phyloP scores from a whole-genome alignment of 768 basidiomycete genomes.

The Peribolospora baueri region DNA sequence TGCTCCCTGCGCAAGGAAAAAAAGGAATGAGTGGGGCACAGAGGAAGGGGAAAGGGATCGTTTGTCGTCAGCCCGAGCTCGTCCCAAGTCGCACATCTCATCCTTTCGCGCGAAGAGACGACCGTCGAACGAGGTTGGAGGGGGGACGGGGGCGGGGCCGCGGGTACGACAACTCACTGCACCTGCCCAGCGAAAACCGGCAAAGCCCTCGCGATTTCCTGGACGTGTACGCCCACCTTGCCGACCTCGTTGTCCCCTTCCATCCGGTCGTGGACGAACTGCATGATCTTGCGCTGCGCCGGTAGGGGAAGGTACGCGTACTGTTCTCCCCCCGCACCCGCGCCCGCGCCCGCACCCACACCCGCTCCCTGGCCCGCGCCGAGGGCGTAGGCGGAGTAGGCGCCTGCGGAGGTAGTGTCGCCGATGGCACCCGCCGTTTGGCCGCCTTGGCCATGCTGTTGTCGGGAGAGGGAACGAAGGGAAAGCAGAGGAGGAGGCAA shows the following conservation, averaged over 20 bases:
- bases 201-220: conserved; percentile 41
- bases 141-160: too few species aligned
- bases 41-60: background rate
- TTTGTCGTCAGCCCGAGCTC: background rate
- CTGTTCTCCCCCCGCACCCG: conserved; percentile 19
- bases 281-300: conserved; percentile 39
- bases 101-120: too few species aligned
- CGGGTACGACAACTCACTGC: conserved; percentile 28
- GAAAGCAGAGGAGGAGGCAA: background rate
- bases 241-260: conserved; percentile 17
- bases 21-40: background rate
- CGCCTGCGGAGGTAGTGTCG: conserved; percentile 6
- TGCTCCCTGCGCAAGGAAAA: conserved; percentile 26
- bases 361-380: conserved; percentile 15
- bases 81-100: too few species aligned
- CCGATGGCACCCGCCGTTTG: background rate
- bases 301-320: conserved; percentile 32
- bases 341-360: conserved; percentile 21
- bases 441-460: background rate
- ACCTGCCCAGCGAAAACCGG: conserved; percentile 36
- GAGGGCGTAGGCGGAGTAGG: conserved; percentile 7
- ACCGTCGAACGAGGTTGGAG: background rate
- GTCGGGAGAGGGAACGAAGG: background rate
- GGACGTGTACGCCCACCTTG: conserved; percentile 49
- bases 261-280: conserved; percentile 28